Conservation (phyloP, 345 rosid genomes). For the Combretum micranthum region DNA sequence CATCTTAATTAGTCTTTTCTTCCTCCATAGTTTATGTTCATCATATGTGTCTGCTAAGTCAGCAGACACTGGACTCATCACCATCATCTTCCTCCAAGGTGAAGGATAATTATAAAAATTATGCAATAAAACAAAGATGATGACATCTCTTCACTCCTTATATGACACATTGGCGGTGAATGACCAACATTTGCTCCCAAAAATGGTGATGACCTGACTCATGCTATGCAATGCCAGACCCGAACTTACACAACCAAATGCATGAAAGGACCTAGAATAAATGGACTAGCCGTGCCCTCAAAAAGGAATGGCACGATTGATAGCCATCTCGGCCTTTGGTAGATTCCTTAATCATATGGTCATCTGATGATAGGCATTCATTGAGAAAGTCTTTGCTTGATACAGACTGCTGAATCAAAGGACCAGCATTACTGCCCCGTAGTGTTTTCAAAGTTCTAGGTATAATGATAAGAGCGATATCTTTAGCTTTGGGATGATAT, state of each 20-base stretch:
- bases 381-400: too few species aligned
- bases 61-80: conserved; percentile 27
- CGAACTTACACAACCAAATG: too few species aligned
- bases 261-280: too few species aligned
- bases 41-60: conserved; percentile 18
- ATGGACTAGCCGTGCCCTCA: conserved; percentile 32
- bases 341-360: too few species aligned
- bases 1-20: conserved; percentile 8
- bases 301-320: conserved; percentile 43
- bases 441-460: conserved; percentile 59
- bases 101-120: conserved; percentile 11
- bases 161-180: background rate
- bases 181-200: conserved; percentile 11
- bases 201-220: conserved; percentile 43
- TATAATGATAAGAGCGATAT: conserved; percentile 81
- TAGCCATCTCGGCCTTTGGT: conserved; percentile 54
- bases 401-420: conserved; percentile 54
- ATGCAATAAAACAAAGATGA: conserved; percentile 8
- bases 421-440: conserved; percentile 49
- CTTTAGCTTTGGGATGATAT: conserved; percentile 90
- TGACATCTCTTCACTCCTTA: conserved; percentile 10
- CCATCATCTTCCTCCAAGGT: conserved; percentile 16
- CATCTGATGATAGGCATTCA: too few species aligned
- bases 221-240: too few species aligned
- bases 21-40: conserved; percentile 9